phyloP scores from a whole-genome alignment of 768 basidiomycete genomes.

The Auricularia cornea region DNA sequence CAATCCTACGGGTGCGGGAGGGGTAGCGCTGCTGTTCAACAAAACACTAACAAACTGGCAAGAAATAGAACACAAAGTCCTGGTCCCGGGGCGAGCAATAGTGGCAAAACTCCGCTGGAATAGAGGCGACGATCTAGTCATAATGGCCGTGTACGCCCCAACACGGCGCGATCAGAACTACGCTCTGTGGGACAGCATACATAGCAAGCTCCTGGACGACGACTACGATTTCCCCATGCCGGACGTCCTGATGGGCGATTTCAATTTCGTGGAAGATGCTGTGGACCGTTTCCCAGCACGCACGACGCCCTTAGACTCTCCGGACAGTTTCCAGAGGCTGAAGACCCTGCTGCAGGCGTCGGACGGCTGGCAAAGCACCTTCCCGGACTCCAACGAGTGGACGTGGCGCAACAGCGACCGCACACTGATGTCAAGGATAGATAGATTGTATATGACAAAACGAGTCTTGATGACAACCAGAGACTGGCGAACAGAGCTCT shows the following conservation, averaged over 20 bases:
- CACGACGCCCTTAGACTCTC: not conserved
- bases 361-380: not conserved
- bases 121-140: not conserved
- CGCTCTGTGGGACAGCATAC: not conserved
- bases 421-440: not conserved
- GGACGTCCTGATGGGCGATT: conserved; percentile 12
- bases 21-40: not conserved
- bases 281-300: conserved; percentile 12
- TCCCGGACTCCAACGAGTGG: not conserved
- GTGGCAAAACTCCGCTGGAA: not conserved
- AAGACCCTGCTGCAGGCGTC: not conserved
- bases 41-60: not conserved
- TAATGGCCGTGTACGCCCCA: not conserved
- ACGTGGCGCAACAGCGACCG: not conserved
- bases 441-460: not conserved
- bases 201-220: not conserved
- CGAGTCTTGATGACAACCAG: not conserved
- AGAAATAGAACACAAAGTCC: not conserved
- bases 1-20: not conserved
- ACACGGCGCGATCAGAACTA: not conserved
- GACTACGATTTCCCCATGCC: not conserved
- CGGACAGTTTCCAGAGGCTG: not conserved
- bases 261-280: conserved; percentile 14
- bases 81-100: not conserved
- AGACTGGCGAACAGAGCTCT: not conserved